Conservation (phyloP, 2,329 filamentous ascomycete genomes). For the Zelopaecilomyces penicillatus region DNA sequence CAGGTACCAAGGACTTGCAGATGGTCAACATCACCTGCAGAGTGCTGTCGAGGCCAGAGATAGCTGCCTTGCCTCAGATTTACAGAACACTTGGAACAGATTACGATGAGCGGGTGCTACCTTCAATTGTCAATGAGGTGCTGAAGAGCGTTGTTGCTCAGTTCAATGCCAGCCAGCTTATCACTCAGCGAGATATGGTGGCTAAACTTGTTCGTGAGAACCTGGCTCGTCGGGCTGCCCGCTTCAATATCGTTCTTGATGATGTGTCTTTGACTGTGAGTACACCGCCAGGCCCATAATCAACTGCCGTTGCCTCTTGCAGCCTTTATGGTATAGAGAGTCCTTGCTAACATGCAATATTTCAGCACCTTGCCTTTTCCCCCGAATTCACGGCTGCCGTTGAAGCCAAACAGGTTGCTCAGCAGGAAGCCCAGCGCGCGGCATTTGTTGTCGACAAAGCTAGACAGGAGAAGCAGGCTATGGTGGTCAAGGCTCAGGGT, state of each 20-base stretch:
- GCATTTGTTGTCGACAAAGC: conserved; percentile 99
- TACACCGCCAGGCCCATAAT: background rate
- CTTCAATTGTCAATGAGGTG: conserved; percentile 97
- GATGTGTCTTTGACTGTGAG: conserved; percentile 93
- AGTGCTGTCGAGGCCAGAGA: conserved; percentile 85
- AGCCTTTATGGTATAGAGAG: background rate
- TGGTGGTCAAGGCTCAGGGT: conserved; percentile 97
- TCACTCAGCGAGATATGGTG: conserved; percentile 97
- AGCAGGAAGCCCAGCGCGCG: conserved; percentile 92
- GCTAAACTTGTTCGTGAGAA: conserved; percentile 87
- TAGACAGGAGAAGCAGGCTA: conserved; percentile 98
- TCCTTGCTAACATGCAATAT: background rate
- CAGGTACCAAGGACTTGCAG: conserved; percentile 97
- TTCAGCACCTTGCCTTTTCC: conserved; percentile 61
- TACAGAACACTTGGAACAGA: conserved; percentile 92
- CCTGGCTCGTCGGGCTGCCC: conserved; percentile 77
- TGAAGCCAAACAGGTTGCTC: conserved; percentile 65
- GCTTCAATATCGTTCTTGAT: conserved; percentile 95
- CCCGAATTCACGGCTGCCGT: conserved; percentile 67
- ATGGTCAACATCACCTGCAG: conserved; percentile 99
- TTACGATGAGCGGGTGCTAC: conserved; percentile 93
- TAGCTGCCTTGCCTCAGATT: conserved; percentile 88
- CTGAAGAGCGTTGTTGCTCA: conserved; percentile 97
- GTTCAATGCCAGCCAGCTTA: conserved; percentile 97
- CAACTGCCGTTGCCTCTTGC: background rate